Evolutionary conservation across 192 early-diverging fungal genomes (phyloP).

Genomic region (Jimgerdemannia flammicorona): DNA sequence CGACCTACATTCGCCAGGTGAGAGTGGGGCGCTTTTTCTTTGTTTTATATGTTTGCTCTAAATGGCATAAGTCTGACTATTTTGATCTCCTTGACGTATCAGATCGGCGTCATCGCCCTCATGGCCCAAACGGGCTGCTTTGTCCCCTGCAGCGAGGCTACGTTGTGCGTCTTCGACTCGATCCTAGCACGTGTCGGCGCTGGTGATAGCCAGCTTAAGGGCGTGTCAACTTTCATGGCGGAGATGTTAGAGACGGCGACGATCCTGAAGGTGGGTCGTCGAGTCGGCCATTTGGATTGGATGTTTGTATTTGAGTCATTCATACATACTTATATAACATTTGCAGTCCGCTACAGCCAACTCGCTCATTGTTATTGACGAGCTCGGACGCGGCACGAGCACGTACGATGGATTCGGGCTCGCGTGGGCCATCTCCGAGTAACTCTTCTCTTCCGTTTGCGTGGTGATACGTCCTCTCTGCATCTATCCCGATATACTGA

Average conservation of each 20-base stretch:
- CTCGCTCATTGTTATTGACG: slow-evolving; percentile 94
- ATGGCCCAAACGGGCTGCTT: slow-evolving; percentile 96
- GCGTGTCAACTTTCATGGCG: slow-evolving; percentile 96
- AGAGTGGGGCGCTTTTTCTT: no score
- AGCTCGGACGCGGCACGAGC: slow-evolving; percentile 95
- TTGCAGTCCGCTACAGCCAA: slow-evolving; percentile 67
- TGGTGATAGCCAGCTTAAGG: slow-evolving; percentile 88
- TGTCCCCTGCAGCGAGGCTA: slow-evolving; percentile 81
- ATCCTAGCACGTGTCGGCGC: slow-evolving; percentile 93
- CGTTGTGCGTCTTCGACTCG: slow-evolving; percentile 76
- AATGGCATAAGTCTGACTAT: no score
- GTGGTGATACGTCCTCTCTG: no score
- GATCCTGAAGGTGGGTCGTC: slow-evolving; percentile 68
- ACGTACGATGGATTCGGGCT: slow-evolving; percentile 97
- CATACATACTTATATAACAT: no score
- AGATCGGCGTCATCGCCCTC: slow-evolving; percentile 86
- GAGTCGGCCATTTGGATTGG: no score
- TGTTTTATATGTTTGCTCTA: no score
- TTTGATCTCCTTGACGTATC: no score
- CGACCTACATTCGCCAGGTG: slow-evolving; percentile 93
- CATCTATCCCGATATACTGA: no score
- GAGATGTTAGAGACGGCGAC: slow-evolving; percentile 92
- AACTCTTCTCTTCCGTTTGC: no score
- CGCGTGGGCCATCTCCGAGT: slow-evolving; percentile 97
- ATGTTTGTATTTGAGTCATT: no score